Evolutionary conservation across 2,329 filamentous ascomycete genomes (phyloP).

Genomic region (Diaporthe citri): DNA sequence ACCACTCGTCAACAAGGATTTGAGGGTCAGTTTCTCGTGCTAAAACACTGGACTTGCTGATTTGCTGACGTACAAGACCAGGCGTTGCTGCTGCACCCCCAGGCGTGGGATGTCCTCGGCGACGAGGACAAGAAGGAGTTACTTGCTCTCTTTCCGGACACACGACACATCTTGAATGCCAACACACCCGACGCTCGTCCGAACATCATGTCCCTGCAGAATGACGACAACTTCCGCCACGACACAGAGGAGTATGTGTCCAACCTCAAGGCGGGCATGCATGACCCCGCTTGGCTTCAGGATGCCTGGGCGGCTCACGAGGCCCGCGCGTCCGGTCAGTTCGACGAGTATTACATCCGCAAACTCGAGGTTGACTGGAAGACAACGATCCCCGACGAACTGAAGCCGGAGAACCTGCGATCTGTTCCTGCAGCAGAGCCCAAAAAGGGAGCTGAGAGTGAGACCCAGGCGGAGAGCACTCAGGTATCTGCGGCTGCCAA

Average conservation of each 20-base stretch:
- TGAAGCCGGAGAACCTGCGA: slow-evolving; percentile 34
- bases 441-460: not conserved
- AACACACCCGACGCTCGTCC: slow-evolving; percentile 51
- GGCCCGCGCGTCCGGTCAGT: slow-evolving; percentile 61
- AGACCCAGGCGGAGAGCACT: not conserved
- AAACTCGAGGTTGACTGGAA: slow-evolving; percentile 64
- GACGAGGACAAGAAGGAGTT: slow-evolving; percentile 50
- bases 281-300: slow-evolving; percentile 66
- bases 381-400: slow-evolving; percentile 35
- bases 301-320: slow-evolving; percentile 65
- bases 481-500: not conserved
- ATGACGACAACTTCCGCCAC: slow-evolving; percentile 58
- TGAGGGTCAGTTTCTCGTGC: slow-evolving; percentile 48
- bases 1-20: slow-evolving; percentile 50
- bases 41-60: too few species aligned
- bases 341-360: slow-evolving; percentile 59
- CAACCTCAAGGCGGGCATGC: slow-evolving; percentile 59
- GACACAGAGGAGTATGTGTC: slow-evolving; percentile 58
- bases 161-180: slow-evolving; percentile 48
- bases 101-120: slow-evolving; percentile 54
- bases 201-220: slow-evolving; percentile 51
- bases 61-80: slow-evolving; percentile 40
- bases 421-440: not conserved
- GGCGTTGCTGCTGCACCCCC: slow-evolving; percentile 53
- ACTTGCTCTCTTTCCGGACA: slow-evolving; percentile 53